Evolutionary conservation across 202 grass and related monocot genomes (phyloP).

Genomic region (Zoysia matrella): DNA sequence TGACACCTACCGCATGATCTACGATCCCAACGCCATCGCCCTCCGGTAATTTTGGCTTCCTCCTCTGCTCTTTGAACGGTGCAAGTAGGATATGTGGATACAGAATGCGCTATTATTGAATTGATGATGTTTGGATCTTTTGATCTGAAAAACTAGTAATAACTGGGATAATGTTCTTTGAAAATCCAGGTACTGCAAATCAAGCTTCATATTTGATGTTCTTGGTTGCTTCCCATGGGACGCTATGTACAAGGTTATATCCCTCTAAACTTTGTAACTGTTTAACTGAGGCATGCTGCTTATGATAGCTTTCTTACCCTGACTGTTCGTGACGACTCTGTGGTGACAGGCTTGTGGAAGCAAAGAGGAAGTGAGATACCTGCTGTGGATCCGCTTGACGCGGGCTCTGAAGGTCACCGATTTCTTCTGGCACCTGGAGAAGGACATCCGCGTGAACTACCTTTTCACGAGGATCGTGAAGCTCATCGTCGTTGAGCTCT

Average conservation of each 20-base stretch:
- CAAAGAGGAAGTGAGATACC: slow-evolving; percentile 88
- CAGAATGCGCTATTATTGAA: no score
- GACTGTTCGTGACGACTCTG: neutral
- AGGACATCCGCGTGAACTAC: slow-evolving; percentile 98
- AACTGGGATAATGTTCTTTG: no score
- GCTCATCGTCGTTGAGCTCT: slow-evolving; percentile 94
- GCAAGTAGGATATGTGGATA: no score
- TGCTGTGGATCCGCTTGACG: slow-evolving; percentile 87
- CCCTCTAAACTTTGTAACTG: slow-evolving; percentile 4
- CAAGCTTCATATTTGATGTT: slow-evolving; percentile 81
- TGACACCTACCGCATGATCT: slow-evolving; percentile 74
- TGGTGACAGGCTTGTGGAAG: slow-evolving; percentile 64
- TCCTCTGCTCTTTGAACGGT: no score
- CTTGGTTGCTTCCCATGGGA: slow-evolving; percentile 95
- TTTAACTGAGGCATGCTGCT: slow-evolving; percentile 3
- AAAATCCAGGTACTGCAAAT: slow-evolving; percentile 73
- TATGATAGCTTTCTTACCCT: slow-evolving; percentile 1
- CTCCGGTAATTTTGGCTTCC: slow-evolving; percentile 48
- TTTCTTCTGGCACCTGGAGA: slow-evolving; percentile 77
- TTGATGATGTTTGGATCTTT: no score
- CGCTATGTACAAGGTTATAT: slow-evolving; percentile 80
- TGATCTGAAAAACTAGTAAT: no score
- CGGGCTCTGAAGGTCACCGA: slow-evolving; percentile 65
- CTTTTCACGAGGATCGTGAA: slow-evolving; percentile 97
- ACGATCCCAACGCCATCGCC: slow-evolving; percentile 60